These are phyloP conservation scores for Boletellus ananiceps DNA, from an alignment of 768 basidiomycete genomes.

Conservation along the genomic window DNA sequence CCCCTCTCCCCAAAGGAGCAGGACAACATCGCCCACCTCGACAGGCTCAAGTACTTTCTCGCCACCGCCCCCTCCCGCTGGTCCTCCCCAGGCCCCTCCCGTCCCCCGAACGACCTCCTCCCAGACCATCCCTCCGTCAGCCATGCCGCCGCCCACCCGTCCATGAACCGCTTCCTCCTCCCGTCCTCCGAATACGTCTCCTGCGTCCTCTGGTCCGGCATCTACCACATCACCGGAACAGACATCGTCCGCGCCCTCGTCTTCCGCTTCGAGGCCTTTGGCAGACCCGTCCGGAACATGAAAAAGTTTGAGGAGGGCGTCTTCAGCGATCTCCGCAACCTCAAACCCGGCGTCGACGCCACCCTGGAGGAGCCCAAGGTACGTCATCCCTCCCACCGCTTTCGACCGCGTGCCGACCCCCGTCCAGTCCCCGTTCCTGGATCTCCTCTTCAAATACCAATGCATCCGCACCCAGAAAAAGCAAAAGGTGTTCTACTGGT, in stretches of 20 bases:
- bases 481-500: conserved; percentile 99
- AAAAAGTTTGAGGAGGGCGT: conserved; percentile 99
- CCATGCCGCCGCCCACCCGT: conserved; percentile 61
- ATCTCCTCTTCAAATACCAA: conserved; percentile 92
- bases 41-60: conserved; percentile 84
- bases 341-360: conserved; percentile 91
- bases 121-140: conserved; percentile 22
- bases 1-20: conserved; percentile 61
- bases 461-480: conserved; percentile 98
- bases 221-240: conserved; percentile 93
- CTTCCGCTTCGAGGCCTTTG: conserved; percentile 93
- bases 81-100: conserved; percentile 39
- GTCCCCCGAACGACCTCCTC: neutral
- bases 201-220: conserved; percentile 88
- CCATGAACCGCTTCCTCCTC: conserved; percentile 81
- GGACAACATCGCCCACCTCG: conserved; percentile 68
- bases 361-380: conserved; percentile 96
- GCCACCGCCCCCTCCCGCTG: conserved; percentile 79
- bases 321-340: conserved; percentile 87
- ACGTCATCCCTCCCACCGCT: conserved; percentile 21
- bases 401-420: neutral
- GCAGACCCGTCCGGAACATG: conserved; percentile 84
- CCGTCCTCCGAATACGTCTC: conserved; percentile 86
- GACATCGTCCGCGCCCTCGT: conserved; percentile 93
- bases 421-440: conserved; percentile 81